Conservation (phyloP, 164 flowering plant genomes). For the Annona cherimola region DNA sequence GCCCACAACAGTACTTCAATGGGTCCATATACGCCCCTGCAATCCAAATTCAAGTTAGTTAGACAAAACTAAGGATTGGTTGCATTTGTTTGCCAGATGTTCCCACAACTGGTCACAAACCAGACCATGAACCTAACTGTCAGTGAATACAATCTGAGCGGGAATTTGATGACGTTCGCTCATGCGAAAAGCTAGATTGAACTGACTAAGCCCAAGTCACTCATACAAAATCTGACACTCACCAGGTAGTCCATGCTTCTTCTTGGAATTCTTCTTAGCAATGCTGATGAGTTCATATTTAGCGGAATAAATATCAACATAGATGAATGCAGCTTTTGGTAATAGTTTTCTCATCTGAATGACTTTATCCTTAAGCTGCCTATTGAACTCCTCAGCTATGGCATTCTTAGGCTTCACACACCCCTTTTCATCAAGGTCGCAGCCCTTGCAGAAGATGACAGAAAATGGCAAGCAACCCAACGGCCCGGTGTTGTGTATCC, state of each 20-base stretch:
- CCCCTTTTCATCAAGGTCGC: constrained; percentile 43
- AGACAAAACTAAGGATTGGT: too few relatives aligned
- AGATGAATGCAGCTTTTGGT: constrained; percentile 34
- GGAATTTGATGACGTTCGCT: too few relatives aligned
- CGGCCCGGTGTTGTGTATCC: constrained; percentile 83
- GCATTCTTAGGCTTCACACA: constrained; percentile 55
- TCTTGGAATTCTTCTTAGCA: constrained; percentile 47
- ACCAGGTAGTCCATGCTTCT: too few relatives aligned
- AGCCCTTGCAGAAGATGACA: constrained; percentile 27
- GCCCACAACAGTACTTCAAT: constrained; percentile 1
- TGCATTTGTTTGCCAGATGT: too few relatives aligned
- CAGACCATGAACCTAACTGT: too few relatives aligned
- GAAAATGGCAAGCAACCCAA: constrained; percentile 63
- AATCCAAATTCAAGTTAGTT: too few relatives aligned
- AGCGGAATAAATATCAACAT: constrained; percentile 60
- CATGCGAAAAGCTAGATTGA: too few relatives aligned
- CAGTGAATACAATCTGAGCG: too few relatives aligned
- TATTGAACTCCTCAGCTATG: constrained; percentile 53
- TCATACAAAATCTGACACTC: too few relatives aligned
- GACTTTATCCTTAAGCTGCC: constrained; percentile 47
- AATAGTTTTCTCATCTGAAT: constrained; percentile 34
- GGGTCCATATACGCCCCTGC: constrained; percentile 1
- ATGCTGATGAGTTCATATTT: constrained; percentile 44
- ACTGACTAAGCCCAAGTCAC: too few relatives aligned
- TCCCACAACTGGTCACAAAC: too few relatives aligned